Percentiles rank a stretch among this genome's conserved stretches.
These are phyloP conservation scores for Fusarium sp. DNA, from an alignment of 2,329 filamentous ascomycete genomes.

Conservation along the genomic window DNA sequence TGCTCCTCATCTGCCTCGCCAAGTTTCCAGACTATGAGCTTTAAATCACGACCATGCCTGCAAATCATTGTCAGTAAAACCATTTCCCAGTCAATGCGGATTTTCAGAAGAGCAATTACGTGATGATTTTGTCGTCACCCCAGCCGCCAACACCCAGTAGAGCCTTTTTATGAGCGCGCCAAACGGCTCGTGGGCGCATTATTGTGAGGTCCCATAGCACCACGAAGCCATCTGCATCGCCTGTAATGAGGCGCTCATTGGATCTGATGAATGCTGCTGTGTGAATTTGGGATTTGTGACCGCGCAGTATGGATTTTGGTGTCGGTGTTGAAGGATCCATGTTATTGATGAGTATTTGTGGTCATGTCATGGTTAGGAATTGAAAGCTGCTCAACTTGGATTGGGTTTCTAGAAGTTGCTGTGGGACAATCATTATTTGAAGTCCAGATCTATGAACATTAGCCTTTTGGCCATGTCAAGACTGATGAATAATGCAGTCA, in stretches of 20 bases:
- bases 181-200: slow-evolving; percentile 84
- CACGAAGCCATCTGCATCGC: slow-evolving; percentile 90
- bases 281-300: slow-evolving; percentile 85
- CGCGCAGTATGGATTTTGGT: slow-evolving; percentile 78
- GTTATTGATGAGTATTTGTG: slow-evolving; percentile 5
- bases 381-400: neutral
- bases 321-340: slow-evolving; percentile 49
- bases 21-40: slow-evolving; percentile 86
- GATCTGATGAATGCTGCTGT: slow-evolving; percentile 76
- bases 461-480: neutral
- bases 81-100: neutral
- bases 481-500: neutral
- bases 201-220: slow-evolving; percentile 86
- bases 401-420: neutral
- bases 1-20: slow-evolving; percentile 67
- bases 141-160: slow-evolving; percentile 81
- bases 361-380: slow-evolving; percentile 12
- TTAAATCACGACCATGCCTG: slow-evolving; percentile 92
- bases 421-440: slow-evolving; percentile 11
- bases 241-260: slow-evolving; percentile 84
- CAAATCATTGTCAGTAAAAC: neutral
- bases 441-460: neutral
- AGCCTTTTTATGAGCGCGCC: slow-evolving; percentile 83
- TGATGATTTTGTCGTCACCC: slow-evolving; percentile 80
- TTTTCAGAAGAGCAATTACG: slow-evolving; percentile 65